Base-by-base conservation (phyloP, 1,139 yeast genomes). In the Arxiozyma telluris region DNA sequence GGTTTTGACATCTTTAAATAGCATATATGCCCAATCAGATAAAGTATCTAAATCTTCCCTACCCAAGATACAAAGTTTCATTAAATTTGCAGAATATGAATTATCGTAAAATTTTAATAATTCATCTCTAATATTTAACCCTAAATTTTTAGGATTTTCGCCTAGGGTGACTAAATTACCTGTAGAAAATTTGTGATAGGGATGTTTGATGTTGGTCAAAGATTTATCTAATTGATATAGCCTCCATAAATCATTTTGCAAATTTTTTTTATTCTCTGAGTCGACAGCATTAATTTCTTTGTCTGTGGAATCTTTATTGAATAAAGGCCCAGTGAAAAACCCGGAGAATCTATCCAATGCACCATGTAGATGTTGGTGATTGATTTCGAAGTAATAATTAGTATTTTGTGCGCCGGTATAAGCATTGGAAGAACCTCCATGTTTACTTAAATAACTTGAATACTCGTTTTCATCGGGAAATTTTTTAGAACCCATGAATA, bases 401-500 rank as follows among this genome's bases (percentile, higher is more conserved):
- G 98, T 93, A 64, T 88, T 90, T 63, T 87, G 88, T 3, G 91
- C 76, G 1, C 96, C 83, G 0, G 98, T 93, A 69, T 84, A 93
- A 0, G 98, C 98, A 65, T 88, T 88, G 23, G 82, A 78, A 47
- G 73, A 71, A 38, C 86, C 86, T 44, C 82, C 79, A 59, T 81
- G 95, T 57, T 85, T 82, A 7, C 95, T 78, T 57, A 93, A 73
- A 67, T 79, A 93, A 54, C 84, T 80, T 49, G 84, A 77, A 69
- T 93, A 93, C 62, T 89, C 98, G 68, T 89, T 90, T 69, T 93
- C 98, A 56, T 79, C 76, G 0, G 98, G 98, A 64, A 85, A 93
- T 71, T 90, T 91, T 61, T 80, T 76, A 4, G 98, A 91, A n/a
- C 98, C 98, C 96, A 93, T 89, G 69, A 93, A 93, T 57, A 93